These are phyloP conservation scores for Lachnellula suecica DNA, from an alignment of 2,329 filamentous ascomycete species.

Conservation along the genomic window DNA sequence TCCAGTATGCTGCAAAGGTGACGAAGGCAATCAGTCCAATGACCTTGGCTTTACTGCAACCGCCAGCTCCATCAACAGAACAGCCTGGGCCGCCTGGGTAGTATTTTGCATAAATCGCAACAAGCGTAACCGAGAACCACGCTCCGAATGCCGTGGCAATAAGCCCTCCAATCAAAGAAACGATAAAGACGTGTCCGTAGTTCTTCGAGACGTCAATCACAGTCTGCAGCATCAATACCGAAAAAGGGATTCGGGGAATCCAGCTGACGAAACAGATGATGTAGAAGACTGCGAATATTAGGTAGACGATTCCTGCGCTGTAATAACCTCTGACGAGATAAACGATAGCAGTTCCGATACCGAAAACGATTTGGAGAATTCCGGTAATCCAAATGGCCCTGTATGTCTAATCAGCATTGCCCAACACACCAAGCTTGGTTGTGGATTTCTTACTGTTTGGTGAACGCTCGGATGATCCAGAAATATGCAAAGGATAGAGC, in stretches of 20 bases:
- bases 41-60: constrained; percentile 74
- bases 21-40: constrained; percentile 83
- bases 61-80: constrained; percentile 35
- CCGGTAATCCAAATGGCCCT: constrained; percentile 87
- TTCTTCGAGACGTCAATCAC: constrained; percentile 81
- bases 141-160: constrained; percentile 73
- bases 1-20: constrained; percentile 92
- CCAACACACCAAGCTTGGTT: not conserved
- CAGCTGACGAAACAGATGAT: constrained; percentile 84
- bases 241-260: constrained; percentile 89
- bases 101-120: constrained; percentile 83
- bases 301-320: constrained; percentile 82
- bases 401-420: not conserved
- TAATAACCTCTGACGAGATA: constrained; percentile 78
- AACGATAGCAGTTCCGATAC: constrained; percentile 82
- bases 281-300: constrained; percentile 78
- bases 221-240: constrained; percentile 83
- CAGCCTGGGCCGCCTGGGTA: constrained; percentile 59
- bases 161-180: constrained; percentile 81
- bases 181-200: constrained; percentile 82
- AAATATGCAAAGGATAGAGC: constrained; percentile 78
- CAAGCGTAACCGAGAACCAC: constrained; percentile 84
- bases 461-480: constrained; percentile 71
- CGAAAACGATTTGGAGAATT: constrained; percentile 81
- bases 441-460: constrained; percentile 58